phyloP scores from a whole-genome alignment of 768 basidiomycete species.

The Mycena rebaudengoi region DNA sequence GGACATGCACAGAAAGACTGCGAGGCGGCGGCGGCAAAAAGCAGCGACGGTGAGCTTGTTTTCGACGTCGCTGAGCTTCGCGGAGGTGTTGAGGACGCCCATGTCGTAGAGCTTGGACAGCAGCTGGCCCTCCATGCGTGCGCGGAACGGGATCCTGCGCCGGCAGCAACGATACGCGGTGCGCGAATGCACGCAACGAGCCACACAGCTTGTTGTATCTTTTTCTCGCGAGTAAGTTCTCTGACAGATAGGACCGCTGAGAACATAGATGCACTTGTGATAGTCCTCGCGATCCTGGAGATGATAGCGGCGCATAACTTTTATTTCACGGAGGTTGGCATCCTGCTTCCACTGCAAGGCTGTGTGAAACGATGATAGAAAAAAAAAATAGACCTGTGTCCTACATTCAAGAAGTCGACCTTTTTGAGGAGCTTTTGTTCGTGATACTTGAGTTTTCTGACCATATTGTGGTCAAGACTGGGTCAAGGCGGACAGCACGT shows the following conservation, averaged over 20 bases:
- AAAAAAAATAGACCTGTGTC: constrained; percentile 29
- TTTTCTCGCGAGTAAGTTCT: constrained; percentile 1
- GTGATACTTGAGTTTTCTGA: constrained; percentile 95
- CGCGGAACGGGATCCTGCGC: constrained; percentile 88
- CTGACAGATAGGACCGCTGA: background rate
- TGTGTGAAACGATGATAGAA: constrained; percentile 14
- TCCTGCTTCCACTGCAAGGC: constrained; percentile 91
- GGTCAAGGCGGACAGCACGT: constrained; percentile 5
- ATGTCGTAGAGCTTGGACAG: constrained; percentile 97
- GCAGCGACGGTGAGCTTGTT: constrained; percentile 97
- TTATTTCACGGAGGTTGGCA: constrained; percentile 88
- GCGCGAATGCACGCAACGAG: constrained; percentile 82
- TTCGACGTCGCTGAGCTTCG: constrained; percentile 94
- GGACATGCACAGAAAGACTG: constrained; percentile 89
- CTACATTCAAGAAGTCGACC: constrained; percentile 94
- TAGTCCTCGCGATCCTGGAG: constrained; percentile 95
- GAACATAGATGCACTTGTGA: constrained; percentile 69
- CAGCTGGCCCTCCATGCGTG: constrained; percentile 85
- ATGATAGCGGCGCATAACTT: constrained; percentile 95
- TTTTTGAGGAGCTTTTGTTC: constrained; percentile 95
- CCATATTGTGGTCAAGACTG: constrained; percentile 55
- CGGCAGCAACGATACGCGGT: constrained; percentile 87
- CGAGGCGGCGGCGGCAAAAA: constrained; percentile 90
- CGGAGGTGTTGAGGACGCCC: constrained; percentile 86
- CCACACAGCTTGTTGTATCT: constrained; percentile 97